Base-by-base conservation (phyloP, 768 basidiomycete genomes). In the Piloderma croceum region DNA sequence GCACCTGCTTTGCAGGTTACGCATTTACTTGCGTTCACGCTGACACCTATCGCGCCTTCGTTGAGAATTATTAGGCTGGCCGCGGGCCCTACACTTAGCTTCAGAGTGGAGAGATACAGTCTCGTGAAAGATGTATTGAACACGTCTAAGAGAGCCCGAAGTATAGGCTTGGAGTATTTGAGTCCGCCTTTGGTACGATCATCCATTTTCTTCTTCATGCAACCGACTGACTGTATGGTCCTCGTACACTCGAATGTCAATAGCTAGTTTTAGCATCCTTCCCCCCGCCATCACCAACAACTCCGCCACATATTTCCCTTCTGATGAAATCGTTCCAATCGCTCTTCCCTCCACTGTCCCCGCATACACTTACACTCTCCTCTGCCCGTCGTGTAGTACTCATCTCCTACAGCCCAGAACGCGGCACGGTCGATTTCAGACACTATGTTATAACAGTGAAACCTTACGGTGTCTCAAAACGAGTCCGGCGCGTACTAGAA, bases 291-390 rank as follows among this genome's bases (percentile, higher is more conserved):
- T 81, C 77, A 7, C 83, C 85, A 3, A 72, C 67, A 18, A 83
- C 83, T 2, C 84, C 90, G 2, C 79, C 82, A 3, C 91, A 98
- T 58, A 73, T 97, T 27, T 75, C 89, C 25, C 82, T 98, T 43
- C 76, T 98, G 56, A 84, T 92, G 76, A 96, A 96, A 62, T 79
- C 91, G 43, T 96, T 99, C 67, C 96, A 98, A 61, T 83, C 89
- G 22, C 69, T 99, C 45, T 99, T 97, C 66, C 96, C 96, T 4
- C 85, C 96, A 1, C 87, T 99, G 34, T 73, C 88, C 9, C 89
- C 89, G 1, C 74, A 86, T 52, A 74, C 78, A 23, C 71, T 91
- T 57, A 76, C 79, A 17, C 79, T 90, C 37, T 84, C 93, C 38
- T 86, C 90, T 23, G 93, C 93, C 3, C 88, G 96, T 23, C 81